Conservation (phyloP, 2,329 filamentous ascomycete species). For the Ophiostoma tasmaniense region DNA sequence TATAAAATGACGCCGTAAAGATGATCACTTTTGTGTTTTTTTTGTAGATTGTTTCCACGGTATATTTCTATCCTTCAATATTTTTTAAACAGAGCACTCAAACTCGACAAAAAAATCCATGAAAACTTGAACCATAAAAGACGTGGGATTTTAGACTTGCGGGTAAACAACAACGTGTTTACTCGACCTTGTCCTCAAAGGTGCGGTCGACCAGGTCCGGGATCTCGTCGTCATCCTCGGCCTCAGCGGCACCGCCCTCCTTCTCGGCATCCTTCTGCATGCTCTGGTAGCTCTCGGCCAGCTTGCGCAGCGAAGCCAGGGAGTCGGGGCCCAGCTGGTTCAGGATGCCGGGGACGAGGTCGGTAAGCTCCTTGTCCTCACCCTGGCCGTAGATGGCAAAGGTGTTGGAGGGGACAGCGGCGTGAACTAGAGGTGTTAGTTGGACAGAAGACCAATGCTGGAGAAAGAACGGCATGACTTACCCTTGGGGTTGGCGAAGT, state of each 20-base stretch:
- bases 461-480: slow-evolving; percentile 28
- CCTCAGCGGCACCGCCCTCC: slow-evolving; percentile 72
- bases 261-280: slow-evolving; percentile 82
- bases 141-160: background rate
- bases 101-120: slow-evolving; percentile 2
- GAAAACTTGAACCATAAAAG: background rate
- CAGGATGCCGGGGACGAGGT: slow-evolving; percentile 97
- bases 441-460: background rate
- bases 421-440: slow-evolving; percentile 62
- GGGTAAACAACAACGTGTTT: slow-evolving; percentile 32
- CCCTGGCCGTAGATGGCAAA: slow-evolving; percentile 99
- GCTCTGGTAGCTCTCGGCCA: slow-evolving; percentile 98
- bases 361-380: slow-evolving; percentile 99
- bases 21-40: background rate
- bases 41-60: background rate
- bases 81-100: slow-evolving; percentile 8
- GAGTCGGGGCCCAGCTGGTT: slow-evolving; percentile 99
- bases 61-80: slow-evolving; percentile 3
- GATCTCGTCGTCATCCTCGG: slow-evolving; percentile 84
- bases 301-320: slow-evolving; percentile 92
- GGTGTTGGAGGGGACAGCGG: slow-evolving; percentile 94
- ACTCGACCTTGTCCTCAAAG: slow-evolving; percentile 97
- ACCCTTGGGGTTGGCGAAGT: slow-evolving; percentile 98
- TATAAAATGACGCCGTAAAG: background rate
- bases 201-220: slow-evolving; percentile 95